Evolutionary conservation across 192 early-diverging fungal genomes (phyloP).

Genomic region (Jimgerdemannia flammicorona): DNA sequence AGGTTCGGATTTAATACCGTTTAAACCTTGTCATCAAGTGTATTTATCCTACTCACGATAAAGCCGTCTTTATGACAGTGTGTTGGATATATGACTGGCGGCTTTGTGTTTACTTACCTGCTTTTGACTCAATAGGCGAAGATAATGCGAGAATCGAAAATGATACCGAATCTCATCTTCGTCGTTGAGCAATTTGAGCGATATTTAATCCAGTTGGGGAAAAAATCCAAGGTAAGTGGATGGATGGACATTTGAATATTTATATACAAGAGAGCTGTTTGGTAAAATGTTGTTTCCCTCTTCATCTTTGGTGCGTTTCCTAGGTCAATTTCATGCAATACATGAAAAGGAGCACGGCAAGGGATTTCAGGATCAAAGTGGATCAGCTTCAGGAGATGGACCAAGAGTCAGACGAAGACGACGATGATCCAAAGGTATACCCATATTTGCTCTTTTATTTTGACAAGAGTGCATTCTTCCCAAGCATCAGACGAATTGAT

Average conservation of each 20-base stretch:
- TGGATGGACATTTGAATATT: neutral
- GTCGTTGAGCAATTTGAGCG: conserved; percentile 76
- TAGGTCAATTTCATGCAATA: conserved; percentile 63
- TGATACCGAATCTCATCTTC: conserved; percentile 71
- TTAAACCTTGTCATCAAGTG: neutral
- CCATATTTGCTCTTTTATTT: no score
- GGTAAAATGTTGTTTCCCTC: neutral
- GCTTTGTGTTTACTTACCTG: neutral
- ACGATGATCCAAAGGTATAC: neutral
- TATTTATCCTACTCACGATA: neutral
- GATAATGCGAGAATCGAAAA: conserved; percentile 64
- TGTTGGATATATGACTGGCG: no score
- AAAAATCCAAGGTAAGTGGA: conserved; percentile 57
- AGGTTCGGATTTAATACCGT: conserved; percentile 8
- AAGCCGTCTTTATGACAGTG: no score
- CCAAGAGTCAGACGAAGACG: neutral
- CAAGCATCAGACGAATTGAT: no score
- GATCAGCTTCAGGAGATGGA: conserved; percentile 11
- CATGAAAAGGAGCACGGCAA: conserved; percentile 71
- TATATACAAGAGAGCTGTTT: neutral
- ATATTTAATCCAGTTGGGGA: conserved; percentile 62
- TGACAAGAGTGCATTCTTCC: no score
- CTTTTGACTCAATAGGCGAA: conserved; percentile 37
- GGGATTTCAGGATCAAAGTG: conserved; percentile 72
- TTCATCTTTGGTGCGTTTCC: neutral